phyloP scores from a whole-genome alignment of 2,329 filamentous ascomycete genomes.

The Neodidymelliopsis sp. region DNA sequence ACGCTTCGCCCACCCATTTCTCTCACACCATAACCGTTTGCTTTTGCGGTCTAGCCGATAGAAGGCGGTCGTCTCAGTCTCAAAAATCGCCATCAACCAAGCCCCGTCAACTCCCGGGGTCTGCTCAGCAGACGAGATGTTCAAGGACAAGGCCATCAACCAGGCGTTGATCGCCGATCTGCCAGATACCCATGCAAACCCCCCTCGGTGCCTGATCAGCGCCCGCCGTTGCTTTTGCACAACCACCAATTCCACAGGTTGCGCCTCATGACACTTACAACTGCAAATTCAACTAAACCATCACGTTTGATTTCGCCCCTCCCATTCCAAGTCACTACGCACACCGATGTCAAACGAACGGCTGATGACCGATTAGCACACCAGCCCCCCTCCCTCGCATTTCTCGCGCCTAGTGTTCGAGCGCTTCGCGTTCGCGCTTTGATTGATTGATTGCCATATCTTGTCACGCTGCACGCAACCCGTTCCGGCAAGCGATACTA shows the following conservation, averaged over 20 bases:
- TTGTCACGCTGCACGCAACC: constrained; percentile 12
- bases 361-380: too few relatives aligned
- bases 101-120: too few relatives aligned
- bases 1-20: constrained; percentile 7
- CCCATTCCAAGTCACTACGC: background rate
- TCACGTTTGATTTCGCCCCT: background rate
- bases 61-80: background rate
- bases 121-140: too few relatives aligned
- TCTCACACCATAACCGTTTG: constrained; percentile 6
- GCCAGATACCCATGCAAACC: background rate
- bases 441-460: constrained; percentile 11
- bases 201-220: constrained; percentile 14
- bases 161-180: constrained; percentile 14
- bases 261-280: background rate
- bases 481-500: background rate
- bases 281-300: background rate
- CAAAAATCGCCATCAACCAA: background rate
- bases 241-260: background rate
- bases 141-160: background rate
- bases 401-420: constrained; percentile 13
- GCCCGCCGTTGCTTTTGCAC: constrained; percentile 1
- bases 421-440: constrained; percentile 12
- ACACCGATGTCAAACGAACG: constrained; percentile 2
- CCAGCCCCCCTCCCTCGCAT: constrained; percentile 10
- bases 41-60: constrained; percentile 11